Percentiles rank a stretch among this genome's conserved stretches.
These are phyloP conservation scores for Pisolithus marmoratus DNA, from an alignment of 768 basidiomycete genomes.

Conservation along the genomic window DNA sequence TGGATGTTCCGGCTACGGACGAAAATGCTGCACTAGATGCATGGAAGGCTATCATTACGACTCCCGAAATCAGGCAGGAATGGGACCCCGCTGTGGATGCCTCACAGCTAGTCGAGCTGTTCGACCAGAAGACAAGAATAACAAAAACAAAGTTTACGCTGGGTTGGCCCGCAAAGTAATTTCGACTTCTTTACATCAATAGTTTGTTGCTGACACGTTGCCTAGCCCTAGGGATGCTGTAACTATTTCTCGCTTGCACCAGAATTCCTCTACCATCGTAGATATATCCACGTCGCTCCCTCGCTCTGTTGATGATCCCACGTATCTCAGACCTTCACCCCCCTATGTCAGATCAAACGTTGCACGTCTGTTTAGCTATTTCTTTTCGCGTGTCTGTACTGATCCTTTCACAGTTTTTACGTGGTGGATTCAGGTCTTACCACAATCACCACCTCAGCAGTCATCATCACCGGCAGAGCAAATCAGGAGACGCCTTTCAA, in stretches of 20 bases:
- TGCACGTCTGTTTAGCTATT: conserved; percentile 42
- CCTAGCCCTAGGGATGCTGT: conserved; percentile 87
- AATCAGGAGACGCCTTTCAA: conserved; percentile 24
- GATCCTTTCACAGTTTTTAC: conserved; percentile 57
- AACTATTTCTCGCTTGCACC: conserved; percentile 83
- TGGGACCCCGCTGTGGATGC: conserved; percentile 95
- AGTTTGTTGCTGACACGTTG: conserved; percentile 2
- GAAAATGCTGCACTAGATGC: conserved; percentile 58
- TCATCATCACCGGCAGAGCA: conserved; percentile 32
- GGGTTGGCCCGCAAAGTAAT: conserved; percentile 96
- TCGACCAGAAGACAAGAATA: conserved; percentile 82
- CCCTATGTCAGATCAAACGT: conserved; percentile 90
- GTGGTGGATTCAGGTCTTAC: conserved; percentile 83
- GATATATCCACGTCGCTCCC: conserved; percentile 93
- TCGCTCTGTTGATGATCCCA: conserved; percentile 83
- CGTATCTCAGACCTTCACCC: conserved; percentile 85
- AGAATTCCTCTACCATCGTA: conserved; percentile 77
- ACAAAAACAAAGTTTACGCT: conserved; percentile 86
- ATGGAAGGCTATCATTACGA: conserved; percentile 76
- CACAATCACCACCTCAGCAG: conserved; percentile 32
- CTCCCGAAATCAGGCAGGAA: conserved; percentile 82
- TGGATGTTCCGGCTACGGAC: conserved; percentile 69
- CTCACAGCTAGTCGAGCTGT: conserved; percentile 75
- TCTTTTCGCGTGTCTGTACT: conserved; percentile 5
- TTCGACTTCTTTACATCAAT: conserved; percentile 11